Evolutionary conservation across 805 yeast species (phyloP).

Genomic region (Starmerella potacharoeniae): DNA sequence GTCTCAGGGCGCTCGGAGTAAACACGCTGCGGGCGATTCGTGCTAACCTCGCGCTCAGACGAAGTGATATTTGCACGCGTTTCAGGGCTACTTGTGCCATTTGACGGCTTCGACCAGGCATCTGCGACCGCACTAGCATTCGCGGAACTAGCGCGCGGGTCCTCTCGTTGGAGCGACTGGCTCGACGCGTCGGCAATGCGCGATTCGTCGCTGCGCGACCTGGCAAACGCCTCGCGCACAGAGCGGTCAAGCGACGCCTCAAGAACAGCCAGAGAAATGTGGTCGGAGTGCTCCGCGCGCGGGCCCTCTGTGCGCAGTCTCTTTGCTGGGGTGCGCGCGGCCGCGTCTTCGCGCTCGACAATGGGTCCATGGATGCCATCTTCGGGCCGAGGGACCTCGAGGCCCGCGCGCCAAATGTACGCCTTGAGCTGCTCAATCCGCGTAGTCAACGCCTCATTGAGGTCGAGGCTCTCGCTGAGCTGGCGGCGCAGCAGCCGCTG

Average conservation of each 20-base stretch:
- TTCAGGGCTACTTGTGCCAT: too few species aligned
- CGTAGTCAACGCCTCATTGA: slow-evolving; percentile 4
- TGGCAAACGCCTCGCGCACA: neutral
- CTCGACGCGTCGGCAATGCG: neutral
- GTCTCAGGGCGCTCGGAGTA: too few species aligned
- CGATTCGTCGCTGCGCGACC: neutral
- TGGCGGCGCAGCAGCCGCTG: slow-evolving; percentile 10
- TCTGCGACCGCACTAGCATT: neutral
- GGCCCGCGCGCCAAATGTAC: slow-evolving; percentile 12
- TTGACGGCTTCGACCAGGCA: neutral
- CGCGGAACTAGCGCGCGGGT: neutral
- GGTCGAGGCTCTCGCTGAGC: slow-evolving; percentile 8
- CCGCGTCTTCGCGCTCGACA: neutral
- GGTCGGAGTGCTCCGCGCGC: neutral
- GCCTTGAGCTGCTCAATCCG: slow-evolving; percentile 14
- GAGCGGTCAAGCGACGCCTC: slow-evolving; percentile 1
- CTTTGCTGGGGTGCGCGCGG: neutral
- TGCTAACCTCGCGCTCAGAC: too few species aligned
- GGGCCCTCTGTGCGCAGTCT: neutral
- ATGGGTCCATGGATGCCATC: slow-evolving; percentile 14
- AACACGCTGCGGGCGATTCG: too few species aligned
- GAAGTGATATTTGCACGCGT: too few species aligned
- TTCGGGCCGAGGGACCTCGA: slow-evolving; percentile 12
- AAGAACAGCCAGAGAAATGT: neutral
- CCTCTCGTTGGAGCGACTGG: neutral